Base-by-base conservation (phyloP, 169 alveolate genomes). In the Cyclospora cayetanensis region DNA sequence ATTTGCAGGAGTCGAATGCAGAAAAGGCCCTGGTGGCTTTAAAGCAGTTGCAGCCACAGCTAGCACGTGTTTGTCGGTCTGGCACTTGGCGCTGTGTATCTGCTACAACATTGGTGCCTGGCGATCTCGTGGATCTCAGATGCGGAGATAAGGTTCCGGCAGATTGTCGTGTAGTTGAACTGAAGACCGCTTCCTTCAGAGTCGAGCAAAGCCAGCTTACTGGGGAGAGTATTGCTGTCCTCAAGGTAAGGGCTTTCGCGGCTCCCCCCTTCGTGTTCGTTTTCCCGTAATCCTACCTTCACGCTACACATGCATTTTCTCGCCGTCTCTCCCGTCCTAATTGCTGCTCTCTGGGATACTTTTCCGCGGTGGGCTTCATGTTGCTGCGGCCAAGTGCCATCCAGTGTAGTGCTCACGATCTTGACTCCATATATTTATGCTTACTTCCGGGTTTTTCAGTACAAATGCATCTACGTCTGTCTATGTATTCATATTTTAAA, bases 91-190 rank as follows among this genome's bases (percentile, higher is more conserved):
- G 91, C 41, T 96, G 95, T 66, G 93, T 97, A 34, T 99, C 98
- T 70, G 96, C 99, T 18, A 97, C 96, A 46, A 96, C 95, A 42
- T 94, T 99, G 63, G 99, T 98, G 31, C 98, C 99, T 11, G 99
- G 99, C 34, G 99, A 99, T 95, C 95, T 99, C 18, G 98, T 98
- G 39, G 98, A 98, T 85, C 96, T 98, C 43, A 95, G 98, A 39
- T 97, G 96, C 22, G 99, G 99, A 2, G 99, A 99, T 94, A 97
- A 97, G 95, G 97, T 98, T 0, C 99, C 99, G 0, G 99, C 99
- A 1, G 99, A 99, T 95, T 94, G 97, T 34, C 96, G 99, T 68
- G 95, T 90, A 29, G 96, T 97, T 65, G 93, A 97, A 83, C 92
- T 99, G 37, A 96, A 94, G 68, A 97, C 99, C 22, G 97, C 99